Percentiles rank a stretch among this genome's conserved stretches.
phyloP scores from a whole-genome alignment of 1,284 basidiomycete genomes.

The Irpex rosettiformis region DNA sequence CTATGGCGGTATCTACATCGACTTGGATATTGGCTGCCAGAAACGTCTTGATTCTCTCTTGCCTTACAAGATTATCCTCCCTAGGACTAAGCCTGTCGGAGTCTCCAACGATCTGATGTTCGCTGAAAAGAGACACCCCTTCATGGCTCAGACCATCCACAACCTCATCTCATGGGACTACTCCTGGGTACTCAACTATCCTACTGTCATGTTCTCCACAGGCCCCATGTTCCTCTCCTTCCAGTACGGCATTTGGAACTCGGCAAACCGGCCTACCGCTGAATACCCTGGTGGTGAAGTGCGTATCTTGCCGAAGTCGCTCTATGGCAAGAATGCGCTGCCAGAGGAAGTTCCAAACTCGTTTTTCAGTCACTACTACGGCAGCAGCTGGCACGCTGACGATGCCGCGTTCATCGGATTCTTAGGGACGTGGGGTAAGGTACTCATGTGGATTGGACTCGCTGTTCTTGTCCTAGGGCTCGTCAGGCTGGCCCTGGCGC shows the following conservation, averaged over 20 bases:
- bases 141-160: constrained; percentile 92
- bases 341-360: constrained; percentile 82
- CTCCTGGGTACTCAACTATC: constrained; percentile 92
- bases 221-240: constrained; percentile 93
- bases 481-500: constrained; percentile 51
- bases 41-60: constrained; percentile 89
- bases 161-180: constrained; percentile 93
- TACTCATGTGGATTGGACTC: constrained; percentile 79
- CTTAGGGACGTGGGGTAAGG: constrained; percentile 83
- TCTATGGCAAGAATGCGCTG: constrained; percentile 96
- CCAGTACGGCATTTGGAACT: constrained; percentile 80
- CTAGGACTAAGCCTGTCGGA: constrained; percentile 94
- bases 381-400: constrained; percentile 94
- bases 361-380: constrained; percentile 96
- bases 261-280: constrained; percentile 63
- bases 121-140: constrained; percentile 80
- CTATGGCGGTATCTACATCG: constrained; percentile 95
- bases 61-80: constrained; percentile 86
- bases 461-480: constrained; percentile 68
- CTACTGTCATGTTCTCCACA: constrained; percentile 99
- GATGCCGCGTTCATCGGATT: constrained; percentile 93
- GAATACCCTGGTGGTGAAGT: constrained; percentile 60
- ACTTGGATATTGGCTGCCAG: constrained; percentile 94
- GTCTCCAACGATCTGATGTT: constrained; percentile 99
- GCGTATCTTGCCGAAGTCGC: constrained; percentile 87